phyloP scores from a whole-genome alignment of 192 early-diverging fungal species.

The Linnemannia schmuckeri region DNA sequence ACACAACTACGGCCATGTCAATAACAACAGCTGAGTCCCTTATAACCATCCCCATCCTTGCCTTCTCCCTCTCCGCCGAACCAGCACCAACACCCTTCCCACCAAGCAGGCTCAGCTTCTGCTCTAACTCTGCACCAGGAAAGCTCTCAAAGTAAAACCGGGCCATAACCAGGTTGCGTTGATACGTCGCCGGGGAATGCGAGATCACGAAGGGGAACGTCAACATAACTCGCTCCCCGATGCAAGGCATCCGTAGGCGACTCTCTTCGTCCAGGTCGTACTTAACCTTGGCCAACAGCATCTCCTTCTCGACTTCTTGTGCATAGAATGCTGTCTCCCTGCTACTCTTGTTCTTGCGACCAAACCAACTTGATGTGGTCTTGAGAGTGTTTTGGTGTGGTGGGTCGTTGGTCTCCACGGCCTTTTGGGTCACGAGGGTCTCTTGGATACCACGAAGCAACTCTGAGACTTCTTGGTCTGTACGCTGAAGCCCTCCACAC shows the following conservation, averaged over 20 bases:
- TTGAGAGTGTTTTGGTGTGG: background rate
- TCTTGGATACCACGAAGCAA: conserved; percentile 18
- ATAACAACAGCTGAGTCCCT: background rate
- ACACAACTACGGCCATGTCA: background rate
- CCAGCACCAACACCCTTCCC: background rate
- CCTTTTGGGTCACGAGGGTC: background rate
- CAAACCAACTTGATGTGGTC: background rate
- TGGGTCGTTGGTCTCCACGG: background rate
- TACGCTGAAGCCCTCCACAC: conserved; percentile 8
- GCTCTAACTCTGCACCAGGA: conserved; percentile 20
- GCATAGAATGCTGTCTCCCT: background rate
- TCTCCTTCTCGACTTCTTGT: conserved; percentile 6
- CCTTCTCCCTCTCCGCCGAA: background rate
- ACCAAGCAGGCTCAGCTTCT: background rate
- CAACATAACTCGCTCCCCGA: conserved; percentile 35
- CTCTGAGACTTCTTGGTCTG: background rate
- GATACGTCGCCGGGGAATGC: conserved; percentile 39
- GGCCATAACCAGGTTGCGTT: conserved; percentile 30
- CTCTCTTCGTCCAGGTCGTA: conserved; percentile 12
- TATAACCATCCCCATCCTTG: background rate
- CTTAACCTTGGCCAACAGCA: conserved; percentile 7
- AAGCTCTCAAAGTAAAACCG: conserved; percentile 36
- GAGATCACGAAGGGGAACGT: conserved; percentile 42
- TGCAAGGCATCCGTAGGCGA: conserved; percentile 29
- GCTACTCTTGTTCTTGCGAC: background rate